Conservation (phyloP, 2,329 filamentous ascomycete genomes). For the Diaporthe velutina region DNA sequence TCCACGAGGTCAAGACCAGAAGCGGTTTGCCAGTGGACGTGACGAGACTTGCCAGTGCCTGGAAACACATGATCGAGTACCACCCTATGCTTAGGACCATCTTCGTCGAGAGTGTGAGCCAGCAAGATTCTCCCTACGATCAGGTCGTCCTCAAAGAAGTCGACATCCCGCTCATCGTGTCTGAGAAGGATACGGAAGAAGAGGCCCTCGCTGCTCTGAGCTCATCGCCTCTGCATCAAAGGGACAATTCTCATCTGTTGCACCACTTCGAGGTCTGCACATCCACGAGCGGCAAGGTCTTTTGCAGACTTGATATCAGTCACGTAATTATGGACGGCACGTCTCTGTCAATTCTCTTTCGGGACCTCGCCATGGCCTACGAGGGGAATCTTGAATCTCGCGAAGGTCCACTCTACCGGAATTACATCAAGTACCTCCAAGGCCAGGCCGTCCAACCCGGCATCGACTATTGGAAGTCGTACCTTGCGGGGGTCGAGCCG, state of each 20-base stretch:
- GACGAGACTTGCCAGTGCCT: constrained; percentile 40
- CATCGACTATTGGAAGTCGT: constrained; percentile 46
- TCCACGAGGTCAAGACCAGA: constrained; percentile 11
- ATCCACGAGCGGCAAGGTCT: not conserved
- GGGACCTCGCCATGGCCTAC: constrained; percentile 47
- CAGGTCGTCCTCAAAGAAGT: constrained; percentile 47
- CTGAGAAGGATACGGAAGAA: constrained; percentile 11
- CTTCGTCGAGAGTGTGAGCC: constrained; percentile 48
- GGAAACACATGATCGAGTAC: constrained; percentile 45
- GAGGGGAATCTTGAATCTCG: not conserved
- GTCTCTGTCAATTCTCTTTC: constrained; percentile 47
- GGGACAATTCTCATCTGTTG: not conserved
- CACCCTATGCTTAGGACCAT: constrained; percentile 50
- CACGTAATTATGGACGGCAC: constrained; percentile 52
- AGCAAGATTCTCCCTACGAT: constrained; percentile 45
- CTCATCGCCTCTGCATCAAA: constrained; percentile 4
- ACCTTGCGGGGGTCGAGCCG: constrained; percentile 45
- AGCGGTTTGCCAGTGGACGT: constrained; percentile 34
- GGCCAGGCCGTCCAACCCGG: constrained; percentile 41
- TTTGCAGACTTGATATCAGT: constrained; percentile 50
- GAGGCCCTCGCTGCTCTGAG: not conserved
- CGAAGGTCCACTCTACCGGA: constrained; percentile 38
- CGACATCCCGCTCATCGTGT: constrained; percentile 21
- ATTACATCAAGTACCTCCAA: constrained; percentile 42
- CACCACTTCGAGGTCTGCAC: constrained; percentile 16